A percentile compares a stretch with the other conserved stretches of the same genome.
These are phyloP conservation scores for Medicago arabica DNA, from an alignment of 306 rosid genomes.

Conservation along the genomic window DNA sequence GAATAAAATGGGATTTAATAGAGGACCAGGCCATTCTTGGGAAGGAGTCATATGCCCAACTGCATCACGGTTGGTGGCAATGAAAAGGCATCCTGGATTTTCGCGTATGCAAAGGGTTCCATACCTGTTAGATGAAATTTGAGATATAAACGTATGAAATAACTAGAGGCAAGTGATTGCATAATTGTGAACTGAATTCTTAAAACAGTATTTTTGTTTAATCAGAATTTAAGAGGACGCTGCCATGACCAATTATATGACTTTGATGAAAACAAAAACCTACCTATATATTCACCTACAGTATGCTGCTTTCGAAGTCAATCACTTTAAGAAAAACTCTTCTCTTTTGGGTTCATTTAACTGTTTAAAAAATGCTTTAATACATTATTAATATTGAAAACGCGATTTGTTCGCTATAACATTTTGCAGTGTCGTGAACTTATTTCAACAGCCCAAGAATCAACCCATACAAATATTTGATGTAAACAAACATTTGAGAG, in stretches of 20 bases:
- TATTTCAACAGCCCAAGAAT: background rate
- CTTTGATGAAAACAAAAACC: background rate
- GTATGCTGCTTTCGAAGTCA: slow-evolving; percentile 8
- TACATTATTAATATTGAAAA: slow-evolving; percentile 2
- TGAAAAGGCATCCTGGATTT: slow-evolving; percentile 96
- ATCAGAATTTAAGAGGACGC: slow-evolving; percentile 20
- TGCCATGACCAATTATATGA: background rate
- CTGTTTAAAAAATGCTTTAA: slow-evolving; percentile 14
- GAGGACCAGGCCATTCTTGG: slow-evolving; percentile 92
- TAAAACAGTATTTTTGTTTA: slow-evolving; percentile 1
- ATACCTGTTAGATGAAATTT: slow-evolving; percentile 60
- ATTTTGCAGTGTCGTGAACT: slow-evolving; percentile 17
- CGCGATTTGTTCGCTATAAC: slow-evolving; percentile 14
- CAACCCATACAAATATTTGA: slow-evolving; percentile 5
- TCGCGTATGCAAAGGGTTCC: slow-evolving; percentile 95
- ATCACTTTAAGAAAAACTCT: background rate
- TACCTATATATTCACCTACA: background rate
- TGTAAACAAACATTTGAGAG: slow-evolving; percentile 21
- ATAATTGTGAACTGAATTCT: slow-evolving; percentile 23
- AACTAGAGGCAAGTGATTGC: slow-evolving; percentile 14
- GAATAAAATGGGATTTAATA: slow-evolving; percentile 37
- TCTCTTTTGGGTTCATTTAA: slow-evolving; percentile 16
- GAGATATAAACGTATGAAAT: slow-evolving; percentile 31
- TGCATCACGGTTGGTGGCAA: slow-evolving; percentile 94
- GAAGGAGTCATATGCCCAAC: slow-evolving; percentile 77